A percentile compares a stretch with the other conserved stretches of the same genome.
These are phyloP conservation scores for Strobilomyces confusus DNA, from an alignment of 768 basidiomycete genomes.

Conservation along the genomic window DNA sequence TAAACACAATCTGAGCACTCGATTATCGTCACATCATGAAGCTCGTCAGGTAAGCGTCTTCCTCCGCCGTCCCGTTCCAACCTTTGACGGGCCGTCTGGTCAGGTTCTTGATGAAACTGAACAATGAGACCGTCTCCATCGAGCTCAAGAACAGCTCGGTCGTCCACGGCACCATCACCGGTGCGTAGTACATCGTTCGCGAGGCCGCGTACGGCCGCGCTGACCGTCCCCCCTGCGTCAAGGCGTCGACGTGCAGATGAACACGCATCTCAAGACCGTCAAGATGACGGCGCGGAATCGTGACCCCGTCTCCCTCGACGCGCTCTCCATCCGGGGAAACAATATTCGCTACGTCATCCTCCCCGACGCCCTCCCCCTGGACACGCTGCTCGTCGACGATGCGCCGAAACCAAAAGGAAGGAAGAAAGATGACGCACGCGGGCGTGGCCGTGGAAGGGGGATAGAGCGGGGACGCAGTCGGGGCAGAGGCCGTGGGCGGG, in stretches of 20 bases:
- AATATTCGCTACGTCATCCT: slow-evolving; percentile 95
- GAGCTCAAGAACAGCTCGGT: slow-evolving; percentile 97
- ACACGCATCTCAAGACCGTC: slow-evolving; percentile 96
- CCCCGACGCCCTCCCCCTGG: slow-evolving; percentile 94
- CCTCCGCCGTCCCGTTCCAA: background rate
- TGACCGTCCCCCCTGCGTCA: slow-evolving; percentile 9
- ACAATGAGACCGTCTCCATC: slow-evolving; percentile 98
- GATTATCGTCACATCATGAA: no score
- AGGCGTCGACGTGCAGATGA: slow-evolving; percentile 99
- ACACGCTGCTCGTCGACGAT: slow-evolving; percentile 96
- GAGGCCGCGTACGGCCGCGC: background rate
- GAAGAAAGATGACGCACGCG: slow-evolving; percentile 82
- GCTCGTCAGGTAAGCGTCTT: slow-evolving; percentile 64
- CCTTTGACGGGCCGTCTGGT: slow-evolving; percentile 6
- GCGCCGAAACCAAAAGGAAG: slow-evolving; percentile 92
- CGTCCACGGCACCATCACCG: slow-evolving; percentile 95
- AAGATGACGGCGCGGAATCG: slow-evolving; percentile 94
- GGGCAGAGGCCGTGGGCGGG: slow-evolving; percentile 51
- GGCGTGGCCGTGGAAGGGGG: slow-evolving; percentile 52
- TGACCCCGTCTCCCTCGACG: slow-evolving; percentile 81
- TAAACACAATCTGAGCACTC: no score
- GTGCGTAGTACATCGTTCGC: slow-evolving; percentile 41
- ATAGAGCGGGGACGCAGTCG: slow-evolving; percentile 52
- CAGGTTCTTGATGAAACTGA: slow-evolving; percentile 99
- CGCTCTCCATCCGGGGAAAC: slow-evolving; percentile 93